These are phyloP conservation scores for Trypanosoma grayi DNA, from an alignment of 208 protist species.

Conservation along the genomic window DNA sequence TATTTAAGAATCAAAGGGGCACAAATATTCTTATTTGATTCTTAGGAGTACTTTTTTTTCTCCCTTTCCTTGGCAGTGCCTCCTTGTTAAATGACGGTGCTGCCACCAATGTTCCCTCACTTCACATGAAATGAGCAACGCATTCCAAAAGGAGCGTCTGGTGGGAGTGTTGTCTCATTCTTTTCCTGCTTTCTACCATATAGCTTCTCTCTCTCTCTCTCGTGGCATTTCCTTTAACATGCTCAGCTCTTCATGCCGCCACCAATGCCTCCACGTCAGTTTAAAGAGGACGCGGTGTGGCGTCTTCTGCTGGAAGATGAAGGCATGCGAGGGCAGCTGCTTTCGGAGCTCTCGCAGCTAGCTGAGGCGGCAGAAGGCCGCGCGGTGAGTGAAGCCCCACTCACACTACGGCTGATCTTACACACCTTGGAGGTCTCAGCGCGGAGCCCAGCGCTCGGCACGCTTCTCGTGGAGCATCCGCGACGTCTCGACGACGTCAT, in stretches of 20 bases:
- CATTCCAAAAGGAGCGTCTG: too few species aligned
- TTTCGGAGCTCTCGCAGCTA: conserved; percentile 23
- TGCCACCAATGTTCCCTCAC: too few species aligned
- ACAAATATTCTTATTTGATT: too few species aligned
- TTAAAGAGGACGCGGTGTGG: conserved; percentile 4
- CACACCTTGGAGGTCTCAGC: conserved; percentile 14
- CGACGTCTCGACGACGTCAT: conserved; percentile 10
- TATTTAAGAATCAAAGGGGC: too few species aligned
- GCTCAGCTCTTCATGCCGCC: background rate
- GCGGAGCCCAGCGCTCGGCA: conserved; percentile 10
- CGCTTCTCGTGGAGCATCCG: conserved; percentile 24
- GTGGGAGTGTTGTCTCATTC: too few species aligned
- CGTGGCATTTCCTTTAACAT: background rate
- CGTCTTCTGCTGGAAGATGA: conserved; percentile 16
- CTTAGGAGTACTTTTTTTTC: conserved; percentile 15
- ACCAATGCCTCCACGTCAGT: background rate
- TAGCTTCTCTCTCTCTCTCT: background rate
- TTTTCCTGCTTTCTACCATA: background rate
- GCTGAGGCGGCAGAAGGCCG: background rate
- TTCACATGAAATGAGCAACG: too few species aligned
- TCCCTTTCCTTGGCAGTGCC: background rate
- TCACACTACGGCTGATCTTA: conserved; percentile 16
- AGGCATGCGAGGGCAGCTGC: conserved; percentile 12
- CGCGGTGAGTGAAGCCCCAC: background rate
- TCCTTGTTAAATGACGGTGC: background rate